phyloP scores from a whole-genome alignment of 2,329 filamentous ascomycete species.

The Aquanectria penicillioides region DNA sequence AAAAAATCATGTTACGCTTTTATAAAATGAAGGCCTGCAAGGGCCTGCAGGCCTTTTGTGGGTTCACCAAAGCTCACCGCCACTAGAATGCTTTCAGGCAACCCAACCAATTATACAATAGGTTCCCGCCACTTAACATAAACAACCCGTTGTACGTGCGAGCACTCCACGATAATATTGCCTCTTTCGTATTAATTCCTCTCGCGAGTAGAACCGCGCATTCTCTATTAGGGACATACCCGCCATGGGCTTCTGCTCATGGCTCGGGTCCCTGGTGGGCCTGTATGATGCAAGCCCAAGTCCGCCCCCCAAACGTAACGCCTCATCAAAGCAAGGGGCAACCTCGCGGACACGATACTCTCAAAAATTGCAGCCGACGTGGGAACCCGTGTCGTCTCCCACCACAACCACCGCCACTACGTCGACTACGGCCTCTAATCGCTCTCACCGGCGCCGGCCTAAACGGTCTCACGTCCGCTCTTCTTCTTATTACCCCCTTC shows the following conservation, averaged over 20 bases:
- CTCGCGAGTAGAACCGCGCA: too few relatives aligned
- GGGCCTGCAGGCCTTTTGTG: constrained; percentile 10
- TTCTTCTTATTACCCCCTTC: not conserved
- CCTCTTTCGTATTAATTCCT: too few relatives aligned
- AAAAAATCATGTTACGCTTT: not conserved
- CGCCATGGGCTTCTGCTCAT: constrained; percentile 21
- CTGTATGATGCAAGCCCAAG: constrained; percentile 8
- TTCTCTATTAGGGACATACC: too few relatives aligned
- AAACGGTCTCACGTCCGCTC: not conserved
- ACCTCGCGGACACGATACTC: constrained; percentile 12
- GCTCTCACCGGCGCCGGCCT: constrained; percentile 8
- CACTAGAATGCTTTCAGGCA: constrained; percentile 2
- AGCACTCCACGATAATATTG: not conserved
- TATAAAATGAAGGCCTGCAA: constrained; percentile 18
- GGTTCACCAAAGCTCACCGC: constrained; percentile 19
- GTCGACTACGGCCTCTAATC: constrained; percentile 7
- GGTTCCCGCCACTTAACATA: constrained; percentile 9
- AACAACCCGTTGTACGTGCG: not conserved
- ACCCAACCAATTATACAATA: constrained; percentile 2
- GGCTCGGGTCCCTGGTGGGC: constrained; percentile 16
- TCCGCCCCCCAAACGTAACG: not conserved
- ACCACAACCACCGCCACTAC: constrained; percentile 8
- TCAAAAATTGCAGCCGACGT: constrained; percentile 1
- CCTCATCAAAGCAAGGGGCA: constrained; percentile 1
- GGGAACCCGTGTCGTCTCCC: constrained; percentile 11